These are phyloP conservation scores for Dictyostelium purpureum DNA, from an alignment of 78 protist genomes.

Conservation along the genomic window DNA sequence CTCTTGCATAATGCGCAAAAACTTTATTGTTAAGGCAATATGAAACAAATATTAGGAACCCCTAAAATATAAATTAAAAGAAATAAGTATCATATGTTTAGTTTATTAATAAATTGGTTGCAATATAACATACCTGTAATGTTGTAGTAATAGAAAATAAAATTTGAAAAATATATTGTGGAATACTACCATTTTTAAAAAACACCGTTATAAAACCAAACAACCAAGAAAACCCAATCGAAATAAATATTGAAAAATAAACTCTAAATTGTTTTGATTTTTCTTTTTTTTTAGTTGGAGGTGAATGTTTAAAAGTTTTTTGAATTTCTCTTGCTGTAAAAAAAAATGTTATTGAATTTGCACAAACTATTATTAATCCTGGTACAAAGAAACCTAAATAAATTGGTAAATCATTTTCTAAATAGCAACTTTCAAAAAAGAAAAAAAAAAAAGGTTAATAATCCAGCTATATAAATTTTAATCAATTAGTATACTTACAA, in stretches of 20 bases:
- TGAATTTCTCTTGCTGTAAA: slow-evolving; percentile 81
- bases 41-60: slow-evolving; percentile 64
- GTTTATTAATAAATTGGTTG: neutral
- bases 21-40: slow-evolving; percentile 77
- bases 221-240: slow-evolving; percentile 66
- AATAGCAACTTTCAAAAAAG: slow-evolving; percentile 9
- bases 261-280: slow-evolving; percentile 75
- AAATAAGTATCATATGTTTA: neutral
- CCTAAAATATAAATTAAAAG: too few relatives aligned
- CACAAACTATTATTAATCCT: slow-evolving; percentile 70
- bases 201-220: slow-evolving; percentile 77
- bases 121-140: too few relatives aligned
- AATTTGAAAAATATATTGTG: slow-evolving; percentile 41
- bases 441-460: neutral
- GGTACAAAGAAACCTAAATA: slow-evolving; percentile 69
- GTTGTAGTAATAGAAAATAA: slow-evolving; percentile 74
- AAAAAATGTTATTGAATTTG: slow-evolving; percentile 61
- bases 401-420: slow-evolving; percentile 16
- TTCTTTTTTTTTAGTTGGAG: slow-evolving; percentile 59
- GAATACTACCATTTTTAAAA: neutral
- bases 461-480: neutral
- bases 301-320: slow-evolving; percentile 61
- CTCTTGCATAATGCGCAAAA: slow-evolving; percentile 17
- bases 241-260: slow-evolving; percentile 48
- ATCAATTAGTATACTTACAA: slow-evolving; percentile 3